These are phyloP conservation scores for Auricularia sp. DNA, from an alignment of 768 basidiomycete genomes.

Conservation along the genomic window DNA sequence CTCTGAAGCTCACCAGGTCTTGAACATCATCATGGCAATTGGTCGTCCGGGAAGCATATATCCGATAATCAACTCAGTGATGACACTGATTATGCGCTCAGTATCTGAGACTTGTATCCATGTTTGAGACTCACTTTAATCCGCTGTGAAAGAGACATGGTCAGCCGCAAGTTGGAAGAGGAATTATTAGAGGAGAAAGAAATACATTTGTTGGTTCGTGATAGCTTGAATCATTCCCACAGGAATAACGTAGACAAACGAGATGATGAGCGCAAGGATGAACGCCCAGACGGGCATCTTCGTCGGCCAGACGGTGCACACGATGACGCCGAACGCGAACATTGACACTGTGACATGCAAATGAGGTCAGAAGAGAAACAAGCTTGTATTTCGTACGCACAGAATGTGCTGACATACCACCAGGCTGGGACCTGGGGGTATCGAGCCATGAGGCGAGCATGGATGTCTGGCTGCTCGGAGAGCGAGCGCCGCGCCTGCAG, in stretches of 20 bases:
- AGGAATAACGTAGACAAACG: conserved; percentile 63
- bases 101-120: too few relatives aligned
- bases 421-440: conserved; percentile 76
- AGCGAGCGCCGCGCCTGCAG: conserved; percentile 58
- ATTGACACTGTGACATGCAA: conserved; percentile 32
- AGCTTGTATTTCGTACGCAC: conserved; percentile 6
- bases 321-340: conserved; percentile 58
- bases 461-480: conserved; percentile 74
- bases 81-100: conserved; percentile 13
- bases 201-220: conserved; percentile 25
- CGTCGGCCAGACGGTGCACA: conserved; percentile 64
- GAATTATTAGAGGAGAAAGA: conserved; percentile 12
- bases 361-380: not conserved
- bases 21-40: conserved; percentile 22
- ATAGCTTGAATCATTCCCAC: conserved; percentile 43
- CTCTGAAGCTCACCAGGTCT: conserved; percentile 6
- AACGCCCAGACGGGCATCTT: conserved; percentile 66
- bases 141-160: not conserved
- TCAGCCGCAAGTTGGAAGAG: not conserved
- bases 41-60: conserved; percentile 25
- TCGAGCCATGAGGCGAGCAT: conserved; percentile 70
- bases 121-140: not conserved
- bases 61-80: conserved; percentile 28
- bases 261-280: conserved; percentile 56
- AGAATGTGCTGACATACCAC: conserved; percentile 71